Conservation (phyloP, 1,284 basidiomycete species). For the Cryptococcus floricola region DNA sequence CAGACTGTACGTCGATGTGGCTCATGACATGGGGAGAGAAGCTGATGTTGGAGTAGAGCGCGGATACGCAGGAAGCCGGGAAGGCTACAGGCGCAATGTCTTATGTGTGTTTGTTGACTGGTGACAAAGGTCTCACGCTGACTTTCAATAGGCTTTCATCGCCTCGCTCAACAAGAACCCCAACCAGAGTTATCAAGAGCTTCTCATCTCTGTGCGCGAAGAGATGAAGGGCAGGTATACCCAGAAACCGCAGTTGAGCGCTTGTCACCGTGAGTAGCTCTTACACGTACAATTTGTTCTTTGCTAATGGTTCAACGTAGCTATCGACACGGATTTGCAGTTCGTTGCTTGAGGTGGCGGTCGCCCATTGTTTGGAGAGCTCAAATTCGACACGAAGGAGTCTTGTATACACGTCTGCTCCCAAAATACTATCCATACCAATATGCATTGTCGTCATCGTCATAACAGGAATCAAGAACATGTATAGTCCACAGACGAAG, state of each 20-base stretch:
- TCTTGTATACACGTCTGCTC: neutral
- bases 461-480: neutral
- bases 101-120: constrained; percentile 19
- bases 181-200: constrained; percentile 73
- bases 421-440: neutral
- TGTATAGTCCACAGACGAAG: neutral
- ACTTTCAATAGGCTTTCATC: constrained; percentile 64
- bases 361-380: neutral
- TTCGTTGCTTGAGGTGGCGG: constrained; percentile 11
- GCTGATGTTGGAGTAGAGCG: constrained; percentile 41
- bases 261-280: constrained; percentile 34
- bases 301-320: neutral
- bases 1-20: constrained; percentile 63
- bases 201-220: constrained; percentile 65
- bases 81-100: constrained; percentile 79
- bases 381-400: too few relatives aligned
- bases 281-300: neutral
- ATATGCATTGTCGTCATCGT: neutral
- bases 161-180: constrained; percentile 59
- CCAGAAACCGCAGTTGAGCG: constrained; percentile 71
- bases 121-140: neutral
- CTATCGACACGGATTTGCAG: constrained; percentile 16
- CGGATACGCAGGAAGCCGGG: constrained; percentile 76
- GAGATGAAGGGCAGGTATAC: constrained; percentile 60
- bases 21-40: neutral